phyloP scores from a whole-genome alignment of 2,329 filamentous ascomycete genomes.

The Parastagonospora avenae region DNA sequence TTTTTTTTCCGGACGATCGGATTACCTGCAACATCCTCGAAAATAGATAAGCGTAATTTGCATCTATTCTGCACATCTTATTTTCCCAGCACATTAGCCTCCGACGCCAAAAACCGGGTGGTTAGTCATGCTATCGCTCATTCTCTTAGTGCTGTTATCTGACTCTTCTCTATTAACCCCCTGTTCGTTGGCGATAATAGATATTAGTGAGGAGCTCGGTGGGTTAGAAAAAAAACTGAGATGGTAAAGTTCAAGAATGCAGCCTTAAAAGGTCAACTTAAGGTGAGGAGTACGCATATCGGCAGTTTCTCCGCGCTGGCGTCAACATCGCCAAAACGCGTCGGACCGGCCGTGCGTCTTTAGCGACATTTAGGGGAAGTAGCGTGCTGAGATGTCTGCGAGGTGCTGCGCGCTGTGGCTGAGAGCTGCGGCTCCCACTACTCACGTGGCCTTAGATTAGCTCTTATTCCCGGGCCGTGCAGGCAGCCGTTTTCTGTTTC shows the following conservation, averaged over 20 bases:
- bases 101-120: background rate
- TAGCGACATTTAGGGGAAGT: conserved; percentile 6
- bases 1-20: background rate
- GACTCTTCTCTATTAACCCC: conserved; percentile 10
- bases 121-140: conserved; percentile 5
- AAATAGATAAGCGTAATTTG: background rate
- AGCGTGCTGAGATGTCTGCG: conserved; percentile 10
- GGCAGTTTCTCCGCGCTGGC: conserved; percentile 11
- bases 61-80: background rate
- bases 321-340: conserved; percentile 10
- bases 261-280: conserved; percentile 7
- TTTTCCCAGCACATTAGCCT: background rate
- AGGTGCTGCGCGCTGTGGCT: conserved; percentile 5
- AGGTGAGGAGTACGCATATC: conserved; percentile 6
- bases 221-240: conserved; percentile 7
- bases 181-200: conserved; percentile 7
- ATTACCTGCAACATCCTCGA: background rate
- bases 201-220: conserved; percentile 2
- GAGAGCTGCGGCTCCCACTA: too few relatives aligned
- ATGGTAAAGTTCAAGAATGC: conserved; percentile 9
- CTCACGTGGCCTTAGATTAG: too few relatives aligned
- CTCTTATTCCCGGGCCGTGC: too few relatives aligned
- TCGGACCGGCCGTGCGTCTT: conserved; percentile 4
- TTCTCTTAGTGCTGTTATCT: conserved; percentile 1
- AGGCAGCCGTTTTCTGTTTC: too few relatives aligned